These are phyloP conservation scores for Pseudogymnoascus sp. DNA, from an alignment of 2,329 filamentous ascomycete genomes.

Conservation along the genomic window DNA sequence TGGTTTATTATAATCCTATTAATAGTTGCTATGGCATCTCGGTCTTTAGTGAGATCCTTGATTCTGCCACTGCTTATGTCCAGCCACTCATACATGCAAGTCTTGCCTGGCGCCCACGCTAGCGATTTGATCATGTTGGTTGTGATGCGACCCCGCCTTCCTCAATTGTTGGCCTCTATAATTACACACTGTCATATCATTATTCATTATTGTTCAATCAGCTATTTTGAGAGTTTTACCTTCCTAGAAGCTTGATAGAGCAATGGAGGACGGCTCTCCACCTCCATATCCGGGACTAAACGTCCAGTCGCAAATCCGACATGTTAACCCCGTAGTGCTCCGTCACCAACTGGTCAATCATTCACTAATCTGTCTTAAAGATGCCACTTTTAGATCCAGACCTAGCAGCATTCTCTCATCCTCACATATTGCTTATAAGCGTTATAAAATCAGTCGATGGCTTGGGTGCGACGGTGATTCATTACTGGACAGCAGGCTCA, in stretches of 20 bases:
- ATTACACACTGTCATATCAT: background rate
- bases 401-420: background rate
- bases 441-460: background rate
- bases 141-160: background rate
- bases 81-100: background rate
- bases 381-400: background rate
- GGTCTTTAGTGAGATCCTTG: background rate
- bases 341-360: background rate
- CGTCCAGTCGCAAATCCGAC: too few species aligned
- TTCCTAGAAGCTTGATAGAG: background rate
- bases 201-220: background rate
- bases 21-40: background rate
- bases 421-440: background rate
- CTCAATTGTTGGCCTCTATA: background rate
- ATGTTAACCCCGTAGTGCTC: background rate
- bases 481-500: background rate
- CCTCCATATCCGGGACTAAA: background rate
- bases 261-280: background rate
- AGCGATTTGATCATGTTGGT: background rate
- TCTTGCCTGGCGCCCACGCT: background rate
- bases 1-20: background rate
- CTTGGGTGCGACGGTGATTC: background rate
- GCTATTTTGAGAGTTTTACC: background rate
- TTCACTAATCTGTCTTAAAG: background rate
- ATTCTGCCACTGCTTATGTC: background rate